Base-by-base conservation (phyloP, 148 eudicot species). In the Heliamphora exappendiculata region DNA sequence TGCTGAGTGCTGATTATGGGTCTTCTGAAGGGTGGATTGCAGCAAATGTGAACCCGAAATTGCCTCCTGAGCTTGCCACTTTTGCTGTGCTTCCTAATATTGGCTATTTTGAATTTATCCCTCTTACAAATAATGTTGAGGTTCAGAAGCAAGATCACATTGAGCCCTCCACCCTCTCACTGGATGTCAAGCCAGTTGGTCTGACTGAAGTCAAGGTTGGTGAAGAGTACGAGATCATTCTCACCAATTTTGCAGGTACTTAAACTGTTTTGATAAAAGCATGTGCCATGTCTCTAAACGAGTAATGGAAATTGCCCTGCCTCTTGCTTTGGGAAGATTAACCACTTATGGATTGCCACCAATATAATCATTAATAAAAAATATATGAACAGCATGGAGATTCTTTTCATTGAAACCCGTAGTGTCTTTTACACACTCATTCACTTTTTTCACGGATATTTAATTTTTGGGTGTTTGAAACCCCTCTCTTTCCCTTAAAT, bases 11-110 rank as follows among this genome's bases (percentile, higher is more conserved):
- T 7, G 98, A 96, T 79, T 96, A 96, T 65, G 99, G 99, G 41
- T 71, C 98, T 33, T 93, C 98, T 0, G 99, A 96, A 64, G 99
- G 99, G 12, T 93, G 98, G 99, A 80, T 96, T 31, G 99, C 92
- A 4, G 99, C 89, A 26, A 93, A 93, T 88, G 91, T 96, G 1
- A 88, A 91, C 73, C 99, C 99, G 0, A 87, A 78, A 39, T 75
- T 82, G n/a, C 86, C 94, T 42, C 99, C 99, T 10, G 98, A 96
- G 55, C 26, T 79, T 33, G 94, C 89, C 28, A 90, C 95, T 67
- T 96, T 85, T 79, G 92, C 89, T 0, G 98, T 96, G 41, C 89
- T 90, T 81, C 99, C 99, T 0, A 82, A 93, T 54, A 89, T 93
- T 34, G 98, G 93, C 0, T 96, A 84, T 81, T 96, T 93, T 16